Percentiles rank a stretch among this genome's conserved stretches.
These are phyloP conservation scores for Penicillium verhagenii DNA, from an alignment of 495 filamentous ascomycete genomes.

Conservation along the genomic window DNA sequence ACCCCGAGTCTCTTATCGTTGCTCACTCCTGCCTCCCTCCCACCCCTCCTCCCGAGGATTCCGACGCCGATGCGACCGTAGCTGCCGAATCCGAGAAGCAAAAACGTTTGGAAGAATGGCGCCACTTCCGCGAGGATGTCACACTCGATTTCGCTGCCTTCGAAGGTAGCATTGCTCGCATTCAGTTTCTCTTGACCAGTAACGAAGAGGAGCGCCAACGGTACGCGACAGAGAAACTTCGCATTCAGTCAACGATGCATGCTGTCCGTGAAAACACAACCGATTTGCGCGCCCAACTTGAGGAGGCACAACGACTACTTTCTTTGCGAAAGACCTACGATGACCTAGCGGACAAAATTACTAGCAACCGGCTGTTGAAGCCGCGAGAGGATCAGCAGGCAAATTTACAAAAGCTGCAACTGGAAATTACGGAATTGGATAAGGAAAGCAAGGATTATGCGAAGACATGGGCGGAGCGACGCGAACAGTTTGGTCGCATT, in stretches of 20 bases:
- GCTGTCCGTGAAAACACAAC: conserved; percentile 73
- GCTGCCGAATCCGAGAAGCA: conserved; percentile 38
- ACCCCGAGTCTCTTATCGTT: conserved; percentile 58
- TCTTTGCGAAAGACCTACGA: conserved; percentile 83
- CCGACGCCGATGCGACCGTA: conserved; percentile 38
- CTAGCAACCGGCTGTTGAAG: conserved; percentile 71
- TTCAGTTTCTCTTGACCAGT: conserved; percentile 81
- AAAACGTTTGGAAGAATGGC: conserved; percentile 54
- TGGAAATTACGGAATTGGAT: conserved; percentile 85
- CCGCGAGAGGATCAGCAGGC: conserved; percentile 79
- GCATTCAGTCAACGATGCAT: conserved; percentile 72
- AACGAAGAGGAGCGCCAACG: conserved; percentile 83
- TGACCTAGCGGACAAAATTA: conserved; percentile 81
- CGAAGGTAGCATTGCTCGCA: conserved; percentile 80
- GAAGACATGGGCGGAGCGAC: conserved; percentile 78
- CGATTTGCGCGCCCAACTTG: conserved; percentile 67
- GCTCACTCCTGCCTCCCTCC: conserved; percentile 56
- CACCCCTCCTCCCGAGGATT: conserved; percentile 69
- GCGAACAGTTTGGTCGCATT: conserved; percentile 86
- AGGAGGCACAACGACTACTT: conserved; percentile 71
- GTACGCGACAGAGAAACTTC: conserved; percentile 76
- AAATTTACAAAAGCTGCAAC: conserved; percentile 74
- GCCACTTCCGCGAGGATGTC: conserved; percentile 73
- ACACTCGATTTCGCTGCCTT: conserved; percentile 88
- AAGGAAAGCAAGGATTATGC: conserved; percentile 79